Evolutionary conservation across 2,329 filamentous ascomycete genomes (phyloP), one percentile per base, ranked within the genome.

Genomic region (Penicillium sp.): DNA sequence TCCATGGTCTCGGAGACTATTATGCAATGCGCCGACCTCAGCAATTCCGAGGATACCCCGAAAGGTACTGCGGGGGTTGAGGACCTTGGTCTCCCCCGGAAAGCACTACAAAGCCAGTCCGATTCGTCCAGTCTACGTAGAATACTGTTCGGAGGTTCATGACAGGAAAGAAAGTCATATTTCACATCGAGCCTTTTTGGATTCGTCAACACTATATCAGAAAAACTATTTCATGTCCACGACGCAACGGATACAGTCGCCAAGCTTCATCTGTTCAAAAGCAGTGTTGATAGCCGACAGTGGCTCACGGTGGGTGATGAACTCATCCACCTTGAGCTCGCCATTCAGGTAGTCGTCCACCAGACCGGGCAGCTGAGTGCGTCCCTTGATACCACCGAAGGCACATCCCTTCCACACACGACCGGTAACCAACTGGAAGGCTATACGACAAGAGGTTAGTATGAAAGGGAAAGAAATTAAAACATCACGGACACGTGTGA

Each of bases 371-470:
- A 99, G 85, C 79, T 99, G 94, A 31, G 89, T 87, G 69, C 94
- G 92, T 64, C 94, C 94, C 82, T 97, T 99, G 82, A 99, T 92
- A 66, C 94, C 94, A 64, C 94, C 94, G 69, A 99, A 99, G 16
- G 94, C 94, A 71, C 93, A 97, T 49, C 94, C 94, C 79, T 89
- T 95, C 94, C 94, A 99, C 56, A 95, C 89, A 71, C 94, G 91
- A 56, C 94, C 94, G 42, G 94, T 99, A 64, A 99, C 94, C 58
- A 99, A 85, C 81, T 97, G 94, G 87, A 99, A 99, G 71, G 94
- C 90, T 95, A 63, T 23, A 21, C 16, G 39, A 8, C 53, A 59
- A 59, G 45, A 61, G 69, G 69, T 47, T 23, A 33, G 34, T 33
- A 24, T 16, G 16, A 21, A 10, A 4, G 18, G 18, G 18, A 21